Evolutionary conservation across 148 eudicot species (phyloP).

Genomic region (Amaranthus cruentus): DNA sequence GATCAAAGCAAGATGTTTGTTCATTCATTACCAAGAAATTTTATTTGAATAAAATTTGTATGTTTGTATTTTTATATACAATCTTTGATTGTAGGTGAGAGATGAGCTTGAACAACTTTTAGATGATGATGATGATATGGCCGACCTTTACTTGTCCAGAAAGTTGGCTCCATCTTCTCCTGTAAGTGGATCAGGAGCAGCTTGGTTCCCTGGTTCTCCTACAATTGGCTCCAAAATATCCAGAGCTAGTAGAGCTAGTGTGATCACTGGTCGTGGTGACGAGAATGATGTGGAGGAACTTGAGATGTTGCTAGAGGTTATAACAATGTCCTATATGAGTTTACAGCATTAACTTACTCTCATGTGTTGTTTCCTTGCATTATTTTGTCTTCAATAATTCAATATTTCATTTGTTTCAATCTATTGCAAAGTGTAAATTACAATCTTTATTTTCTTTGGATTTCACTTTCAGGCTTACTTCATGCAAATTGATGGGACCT

Average conservation of each 20-base stretch:
- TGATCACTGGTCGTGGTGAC: conserved; percentile 49
- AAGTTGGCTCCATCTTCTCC: conserved; percentile 54
- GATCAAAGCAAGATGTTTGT: neutral
- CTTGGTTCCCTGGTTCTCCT: conserved; percentile 48
- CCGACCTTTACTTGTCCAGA: conserved; percentile 71
- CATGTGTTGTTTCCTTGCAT: too few relatives aligned
- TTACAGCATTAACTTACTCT: neutral
- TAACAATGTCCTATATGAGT: neutral
- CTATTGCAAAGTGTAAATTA: conserved; percentile 6
- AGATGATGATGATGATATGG: conserved; percentile 81
- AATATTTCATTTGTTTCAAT: neutral
- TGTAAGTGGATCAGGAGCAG: conserved; percentile 48
- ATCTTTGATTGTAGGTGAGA: conserved; percentile 45
- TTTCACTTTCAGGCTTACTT: conserved; percentile 61
- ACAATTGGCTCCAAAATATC: conserved; percentile 59
- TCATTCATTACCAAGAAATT: neutral
- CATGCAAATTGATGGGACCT: conserved; percentile 69
- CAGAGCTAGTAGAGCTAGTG: conserved; percentile 63
- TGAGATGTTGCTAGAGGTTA: conserved; percentile 76
- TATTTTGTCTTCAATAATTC: neutral
- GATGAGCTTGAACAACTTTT: conserved; percentile 79
- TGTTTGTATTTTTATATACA: neutral
- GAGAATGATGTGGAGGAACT: conserved; percentile 78
- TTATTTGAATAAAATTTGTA: neutral
- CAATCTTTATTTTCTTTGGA: conserved; percentile 9